Percentiles rank a stretch among this genome's conserved stretches.
Evolutionary conservation across 75 land plant species (phyloP).

Genomic region (Picea glauca): DNA sequence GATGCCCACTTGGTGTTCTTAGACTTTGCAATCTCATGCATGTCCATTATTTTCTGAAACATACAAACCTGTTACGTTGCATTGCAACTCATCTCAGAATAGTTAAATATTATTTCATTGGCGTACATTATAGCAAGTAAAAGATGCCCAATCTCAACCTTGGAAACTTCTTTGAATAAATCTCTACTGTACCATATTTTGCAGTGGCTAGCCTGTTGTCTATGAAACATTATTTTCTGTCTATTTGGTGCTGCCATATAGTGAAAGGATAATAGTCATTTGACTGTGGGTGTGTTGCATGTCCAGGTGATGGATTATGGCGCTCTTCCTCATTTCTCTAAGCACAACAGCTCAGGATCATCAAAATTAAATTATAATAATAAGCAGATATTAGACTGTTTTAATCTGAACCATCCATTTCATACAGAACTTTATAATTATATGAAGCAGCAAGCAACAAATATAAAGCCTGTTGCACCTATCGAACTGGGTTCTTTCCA

Average conservation of each 20-base stretch:
- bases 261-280: not conserved
- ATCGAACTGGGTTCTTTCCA: constrained; percentile 12
- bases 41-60: not conserved
- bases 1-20: not conserved
- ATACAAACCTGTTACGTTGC: not conserved
- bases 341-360: constrained; percentile 13
- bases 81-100: not conserved
- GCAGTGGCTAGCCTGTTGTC: no score
- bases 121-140: not conserved
- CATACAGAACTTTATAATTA: constrained; percentile 34
- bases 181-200: not conserved
- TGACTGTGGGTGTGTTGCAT: not conserved
- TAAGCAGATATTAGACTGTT: constrained; percentile 16
- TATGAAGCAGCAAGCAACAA: constrained; percentile 20
- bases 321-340: constrained; percentile 29
- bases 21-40: not conserved
- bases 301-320: constrained; percentile 44
- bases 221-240: not conserved
- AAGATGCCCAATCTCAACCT: not conserved
- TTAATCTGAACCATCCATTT: constrained; percentile 28
- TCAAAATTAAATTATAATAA: constrained; percentile 14
- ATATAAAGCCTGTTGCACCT: constrained; percentile 6
- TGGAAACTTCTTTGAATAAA: no score
- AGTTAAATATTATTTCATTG: not conserved
- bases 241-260: not conserved